phyloP scores from a whole-genome alignment of 768 basidiomycete genomes.

The Filobasidium floriforme region DNA sequence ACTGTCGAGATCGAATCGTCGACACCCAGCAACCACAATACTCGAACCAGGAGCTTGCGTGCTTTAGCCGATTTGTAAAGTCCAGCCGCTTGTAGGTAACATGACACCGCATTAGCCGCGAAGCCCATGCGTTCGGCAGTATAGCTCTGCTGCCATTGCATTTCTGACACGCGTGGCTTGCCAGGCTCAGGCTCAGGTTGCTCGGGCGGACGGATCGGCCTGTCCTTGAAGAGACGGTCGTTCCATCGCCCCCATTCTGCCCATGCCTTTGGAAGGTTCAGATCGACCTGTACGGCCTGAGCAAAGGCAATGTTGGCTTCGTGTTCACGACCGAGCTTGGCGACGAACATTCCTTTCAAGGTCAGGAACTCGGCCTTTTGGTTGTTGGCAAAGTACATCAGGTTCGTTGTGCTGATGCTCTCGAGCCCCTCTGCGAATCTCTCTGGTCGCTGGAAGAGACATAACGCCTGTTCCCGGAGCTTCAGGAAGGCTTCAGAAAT shows the following conservation, averaged over 20 bases:
- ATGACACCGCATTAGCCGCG: conserved; percentile 88
- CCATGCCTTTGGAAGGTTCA: conserved; percentile 92
- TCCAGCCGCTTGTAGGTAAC: conserved; percentile 94
- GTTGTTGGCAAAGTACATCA: conserved; percentile 87
- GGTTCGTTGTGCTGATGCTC: conserved; percentile 98
- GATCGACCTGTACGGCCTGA: conserved; percentile 92
- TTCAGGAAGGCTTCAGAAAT: conserved; percentile 99
- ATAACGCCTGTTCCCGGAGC: conserved; percentile 93
- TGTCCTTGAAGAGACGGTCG: conserved; percentile 85
- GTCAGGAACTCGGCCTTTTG: conserved; percentile 99
- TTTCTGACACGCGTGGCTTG: conserved; percentile 34
- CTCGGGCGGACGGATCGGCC: conserved; percentile 47
- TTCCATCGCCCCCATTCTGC: conserved; percentile 95
- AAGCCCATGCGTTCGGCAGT: conserved; percentile 47
- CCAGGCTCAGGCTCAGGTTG: conserved; percentile 41
- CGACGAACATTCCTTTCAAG: conserved; percentile 96
- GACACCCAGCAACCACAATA: conserved; percentile 91
- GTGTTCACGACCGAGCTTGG: conserved; percentile 71
- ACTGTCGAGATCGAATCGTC: conserved; percentile 58
- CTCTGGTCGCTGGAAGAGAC: conserved; percentile 90
- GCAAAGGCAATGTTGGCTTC: conserved; percentile 88
- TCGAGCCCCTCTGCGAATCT: conserved; percentile 91
- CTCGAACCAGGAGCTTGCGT: conserved; percentile 77
- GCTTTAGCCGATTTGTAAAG: conserved; percentile 90
- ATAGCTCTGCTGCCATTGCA: conserved; percentile 33